Percentiles rank a stretch among this genome's conserved stretches.
phyloP scores from a whole-genome alignment of 176 grass and related monocot genomes.

The Zoysia pacifica region DNA sequence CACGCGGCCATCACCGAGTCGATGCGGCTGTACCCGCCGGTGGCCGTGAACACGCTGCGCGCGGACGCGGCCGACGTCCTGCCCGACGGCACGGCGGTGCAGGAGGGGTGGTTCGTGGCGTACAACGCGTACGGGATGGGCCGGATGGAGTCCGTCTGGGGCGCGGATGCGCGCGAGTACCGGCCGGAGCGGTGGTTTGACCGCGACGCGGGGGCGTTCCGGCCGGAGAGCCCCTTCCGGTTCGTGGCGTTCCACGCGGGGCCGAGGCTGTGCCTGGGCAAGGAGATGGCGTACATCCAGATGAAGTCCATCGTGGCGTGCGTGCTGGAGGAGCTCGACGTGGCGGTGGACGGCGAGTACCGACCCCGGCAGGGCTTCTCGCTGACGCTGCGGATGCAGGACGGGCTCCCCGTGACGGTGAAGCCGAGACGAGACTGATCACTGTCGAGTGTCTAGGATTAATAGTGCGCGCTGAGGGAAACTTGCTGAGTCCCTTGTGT shows the following conservation, averaged over 20 bases:
- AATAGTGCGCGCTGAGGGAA: background rate
- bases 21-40: conserved; percentile 76
- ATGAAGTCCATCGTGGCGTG: conserved; percentile 71
- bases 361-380: conserved; percentile 38
- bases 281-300: conserved; percentile 82
- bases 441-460: background rate
- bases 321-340: conserved; percentile 48
- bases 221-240: conserved; percentile 58
- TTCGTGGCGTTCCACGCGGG: conserved; percentile 68
- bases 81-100: conserved; percentile 67
- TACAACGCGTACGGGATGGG: conserved; percentile 68
- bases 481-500: background rate
- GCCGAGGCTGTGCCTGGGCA: conserved; percentile 68
- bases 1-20: conserved; percentile 76
- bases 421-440: conserved; percentile 21
- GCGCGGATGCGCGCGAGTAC: conserved; percentile 49
- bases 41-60: conserved; percentile 36
- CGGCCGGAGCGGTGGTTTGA: conserved; percentile 72
- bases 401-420: conserved; percentile 50
- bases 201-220: conserved; percentile 34
- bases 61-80: conserved; percentile 54
- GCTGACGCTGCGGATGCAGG: conserved; percentile 64
- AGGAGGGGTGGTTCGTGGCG: conserved; percentile 47
- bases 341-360: conserved; percentile 30
- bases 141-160: conserved; percentile 59